Percentiles rank a stretch among this genome's conserved stretches.
Conservation (phyloP, 192 early-diverging fungal species). For the Rhizophagus clarus region DNA sequence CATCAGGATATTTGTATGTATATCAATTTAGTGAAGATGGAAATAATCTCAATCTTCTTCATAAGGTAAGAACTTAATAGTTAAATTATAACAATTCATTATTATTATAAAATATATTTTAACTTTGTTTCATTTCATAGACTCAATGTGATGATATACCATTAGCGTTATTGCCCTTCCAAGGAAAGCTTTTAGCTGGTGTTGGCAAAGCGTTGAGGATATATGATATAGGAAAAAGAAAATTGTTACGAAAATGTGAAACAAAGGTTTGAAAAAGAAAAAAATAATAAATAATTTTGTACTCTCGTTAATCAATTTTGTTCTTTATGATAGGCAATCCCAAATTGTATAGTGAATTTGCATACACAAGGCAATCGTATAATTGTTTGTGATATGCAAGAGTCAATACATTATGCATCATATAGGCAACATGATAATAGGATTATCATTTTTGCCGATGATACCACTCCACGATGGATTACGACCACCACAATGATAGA, state of each 20-base stretch:
- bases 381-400: conserved; percentile 84
- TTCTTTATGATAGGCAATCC: conserved; percentile 55
- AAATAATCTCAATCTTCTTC: conserved; percentile 72
- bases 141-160: conserved; percentile 89
- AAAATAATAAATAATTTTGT: neutral
- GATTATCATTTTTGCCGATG: conserved; percentile 92
- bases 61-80: conserved; percentile 52
- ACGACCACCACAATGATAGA: conserved; percentile 81
- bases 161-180: conserved; percentile 80
- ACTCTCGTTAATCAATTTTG: neutral
- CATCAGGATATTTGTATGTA: conserved; percentile 70
- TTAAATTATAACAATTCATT: neutral
- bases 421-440: conserved; percentile 76
- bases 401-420: conserved; percentile 78
- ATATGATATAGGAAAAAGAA: conserved; percentile 90
- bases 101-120: neutral
- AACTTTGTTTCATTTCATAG: neutral
- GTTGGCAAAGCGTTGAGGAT: conserved; percentile 85
- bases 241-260: conserved; percentile 90
- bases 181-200: conserved; percentile 86
- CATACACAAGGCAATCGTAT: conserved; percentile 84
- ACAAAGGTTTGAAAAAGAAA: conserved; percentile 51
- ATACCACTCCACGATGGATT: conserved; percentile 85
- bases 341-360: conserved; percentile 69
- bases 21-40: conserved; percentile 74